phyloP scores from a whole-genome alignment of 345 rosid species.

The Syzygium aqueum region DNA sequence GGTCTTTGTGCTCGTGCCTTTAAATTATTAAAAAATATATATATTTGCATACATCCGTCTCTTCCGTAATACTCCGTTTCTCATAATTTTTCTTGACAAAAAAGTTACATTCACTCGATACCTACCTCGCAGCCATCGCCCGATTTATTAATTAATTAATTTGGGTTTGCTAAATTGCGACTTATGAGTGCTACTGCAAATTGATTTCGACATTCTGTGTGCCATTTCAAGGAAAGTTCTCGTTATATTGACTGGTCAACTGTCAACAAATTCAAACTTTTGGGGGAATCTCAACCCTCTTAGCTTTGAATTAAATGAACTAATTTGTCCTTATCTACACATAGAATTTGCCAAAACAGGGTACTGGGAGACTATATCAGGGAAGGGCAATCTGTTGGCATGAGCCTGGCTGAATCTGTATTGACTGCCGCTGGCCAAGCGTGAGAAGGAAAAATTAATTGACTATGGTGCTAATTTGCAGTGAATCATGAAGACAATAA shows the following conservation, averaged over 20 bases:
- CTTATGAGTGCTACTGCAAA: neutral
- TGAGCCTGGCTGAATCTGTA: neutral
- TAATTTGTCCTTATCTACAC: neutral
- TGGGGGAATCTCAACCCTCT: neutral
- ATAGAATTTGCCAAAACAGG: neutral
- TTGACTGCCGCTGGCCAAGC: neutral
- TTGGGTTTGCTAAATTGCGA: neutral
- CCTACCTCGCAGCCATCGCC: rapidly evolving
- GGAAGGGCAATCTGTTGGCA: neutral
- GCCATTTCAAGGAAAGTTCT: neutral
- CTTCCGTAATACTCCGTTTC: neutral
- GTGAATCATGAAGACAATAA: neutral
- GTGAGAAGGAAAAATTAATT: neutral
- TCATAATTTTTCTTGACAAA: neutral
- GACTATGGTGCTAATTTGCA: neutral
- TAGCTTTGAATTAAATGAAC: neutral
- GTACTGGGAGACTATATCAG: neutral
- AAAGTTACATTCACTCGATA: neutral
- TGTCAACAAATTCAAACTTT: neutral
- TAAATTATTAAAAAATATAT: neutral
- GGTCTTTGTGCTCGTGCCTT: neutral
- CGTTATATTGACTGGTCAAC: neutral
- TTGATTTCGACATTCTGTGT: neutral
- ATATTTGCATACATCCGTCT: neutral
- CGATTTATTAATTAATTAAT: neutral